These are phyloP conservation scores for Lentinus tigrinus DNA, from an alignment of 768 basidiomycete genomes.

Conservation along the genomic window DNA sequence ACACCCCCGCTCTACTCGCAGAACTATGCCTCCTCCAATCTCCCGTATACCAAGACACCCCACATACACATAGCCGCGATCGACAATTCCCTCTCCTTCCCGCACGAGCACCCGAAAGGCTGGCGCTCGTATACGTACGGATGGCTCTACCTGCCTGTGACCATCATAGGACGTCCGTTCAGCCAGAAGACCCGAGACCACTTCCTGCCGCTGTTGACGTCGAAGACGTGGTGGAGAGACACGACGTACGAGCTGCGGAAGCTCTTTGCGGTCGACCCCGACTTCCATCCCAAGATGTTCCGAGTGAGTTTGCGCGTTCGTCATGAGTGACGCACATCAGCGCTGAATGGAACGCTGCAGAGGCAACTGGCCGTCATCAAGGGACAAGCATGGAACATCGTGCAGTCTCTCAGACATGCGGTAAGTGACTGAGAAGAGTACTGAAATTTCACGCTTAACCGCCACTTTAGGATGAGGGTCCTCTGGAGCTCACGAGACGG, in stretches of 20 bases:
- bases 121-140: constrained; percentile 82
- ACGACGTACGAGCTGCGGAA: constrained; percentile 76
- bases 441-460: no score
- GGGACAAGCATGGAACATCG: constrained; percentile 89
- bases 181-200: constrained; percentile 78
- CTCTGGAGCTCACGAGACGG: constrained; percentile 84
- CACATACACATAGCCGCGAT: constrained; percentile 93
- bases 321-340: background rate
- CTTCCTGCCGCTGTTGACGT: constrained; percentile 79
- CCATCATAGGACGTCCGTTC: constrained; percentile 82
- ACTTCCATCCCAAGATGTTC: constrained; percentile 91
- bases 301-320: constrained; percentile 42
- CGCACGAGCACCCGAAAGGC: constrained; percentile 85
- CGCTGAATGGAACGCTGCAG: constrained; percentile 33
- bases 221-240: constrained; percentile 88
- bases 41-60: constrained; percentile 56
- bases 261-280: constrained; percentile 77
- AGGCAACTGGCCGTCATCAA: constrained; percentile 91
- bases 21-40: constrained; percentile 17
- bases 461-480: constrained; percentile 37
- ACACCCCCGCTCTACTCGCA: constrained; percentile 17
- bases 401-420: constrained; percentile 76
- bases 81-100: constrained; percentile 90
- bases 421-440: constrained; percentile 54
- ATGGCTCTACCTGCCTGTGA: constrained; percentile 85